Conservation (phyloP, 768 basidiomycete genomes). For the Terana coerulea region DNA sequence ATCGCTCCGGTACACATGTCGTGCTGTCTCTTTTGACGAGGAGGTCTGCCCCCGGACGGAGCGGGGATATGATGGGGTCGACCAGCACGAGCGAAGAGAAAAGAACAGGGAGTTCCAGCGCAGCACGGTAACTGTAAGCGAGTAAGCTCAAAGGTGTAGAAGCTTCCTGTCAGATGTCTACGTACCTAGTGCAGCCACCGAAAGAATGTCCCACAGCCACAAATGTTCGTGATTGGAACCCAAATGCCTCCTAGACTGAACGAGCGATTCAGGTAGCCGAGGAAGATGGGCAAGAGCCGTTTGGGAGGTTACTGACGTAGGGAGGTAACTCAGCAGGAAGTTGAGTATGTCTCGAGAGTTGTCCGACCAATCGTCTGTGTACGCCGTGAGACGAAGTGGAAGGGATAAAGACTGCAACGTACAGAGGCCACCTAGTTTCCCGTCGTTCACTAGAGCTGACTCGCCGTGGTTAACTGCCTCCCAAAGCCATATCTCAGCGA, state of each 20-base stretch:
- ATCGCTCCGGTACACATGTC: constrained; percentile 42
- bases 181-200: constrained; percentile 75
- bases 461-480: constrained; percentile 88
- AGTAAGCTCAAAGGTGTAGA: neutral
- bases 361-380: constrained; percentile 72
- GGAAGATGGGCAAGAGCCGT: constrained; percentile 51
- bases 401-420: constrained; percentile 21
- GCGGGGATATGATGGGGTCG: constrained; percentile 66
- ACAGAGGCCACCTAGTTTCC: constrained; percentile 56
- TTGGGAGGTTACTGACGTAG: constrained; percentile 27
- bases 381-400: neutral
- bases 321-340: constrained; percentile 68
- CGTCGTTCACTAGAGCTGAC: constrained; percentile 65
- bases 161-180: constrained; percentile 12
- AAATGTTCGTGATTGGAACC: constrained; percentile 51
- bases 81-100: constrained; percentile 72
- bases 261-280: constrained; percentile 41
- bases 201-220: constrained; percentile 81
- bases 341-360: constrained; percentile 74
- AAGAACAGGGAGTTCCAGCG: constrained; percentile 56
- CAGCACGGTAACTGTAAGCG: constrained; percentile 54
- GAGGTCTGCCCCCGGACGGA: neutral
- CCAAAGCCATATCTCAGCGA: constrained; percentile 80
- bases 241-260: constrained; percentile 39
- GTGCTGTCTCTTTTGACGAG: neutral